Evolutionary conservation across 495 filamentous ascomycete genomes (phyloP).

Genomic region (Penicillium paradoxum): DNA sequence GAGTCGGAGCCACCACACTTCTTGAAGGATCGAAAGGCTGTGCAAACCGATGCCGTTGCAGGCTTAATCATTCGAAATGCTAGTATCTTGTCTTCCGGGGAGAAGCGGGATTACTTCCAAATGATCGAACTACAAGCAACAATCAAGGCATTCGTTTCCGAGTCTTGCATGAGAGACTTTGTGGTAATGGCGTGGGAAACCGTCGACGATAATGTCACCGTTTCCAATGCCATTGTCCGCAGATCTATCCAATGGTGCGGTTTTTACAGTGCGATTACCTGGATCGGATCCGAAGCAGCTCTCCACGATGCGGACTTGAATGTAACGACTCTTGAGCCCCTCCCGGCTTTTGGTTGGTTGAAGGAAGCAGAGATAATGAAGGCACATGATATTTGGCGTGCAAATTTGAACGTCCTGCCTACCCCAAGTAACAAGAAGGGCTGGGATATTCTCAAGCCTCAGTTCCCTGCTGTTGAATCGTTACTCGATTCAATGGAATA

Average conservation of each 20-base stretch:
- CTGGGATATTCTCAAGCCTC: constrained; percentile 25
- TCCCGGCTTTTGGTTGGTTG: constrained; percentile 54
- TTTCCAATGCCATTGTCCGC: constrained; percentile 49
- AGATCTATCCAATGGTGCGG: constrained; percentile 51
- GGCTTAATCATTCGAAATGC: constrained; percentile 48
- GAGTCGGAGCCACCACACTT: constrained; percentile 47
- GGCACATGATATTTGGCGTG: constrained; percentile 47
- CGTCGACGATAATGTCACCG: constrained; percentile 40
- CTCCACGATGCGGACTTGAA: constrained; percentile 37
- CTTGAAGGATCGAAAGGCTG: constrained; percentile 34
- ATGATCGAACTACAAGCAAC: constrained; percentile 36
- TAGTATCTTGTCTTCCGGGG: constrained; percentile 42
- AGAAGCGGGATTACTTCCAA: constrained; percentile 49
- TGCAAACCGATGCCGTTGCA: constrained; percentile 33
- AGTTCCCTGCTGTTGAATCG: constrained; percentile 26
- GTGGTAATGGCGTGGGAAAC: constrained; percentile 51
- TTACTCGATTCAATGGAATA: constrained; percentile 26
- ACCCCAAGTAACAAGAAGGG: constrained; percentile 12
- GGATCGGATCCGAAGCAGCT: constrained; percentile 44
- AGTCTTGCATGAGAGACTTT: constrained; percentile 46
- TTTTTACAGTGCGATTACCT: constrained; percentile 52
- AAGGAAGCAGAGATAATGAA: constrained; percentile 50
- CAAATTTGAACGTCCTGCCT: constrained; percentile 33
- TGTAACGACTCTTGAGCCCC: constrained; percentile 36
- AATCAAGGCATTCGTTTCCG: constrained; percentile 52